These are phyloP conservation scores for Seiridium cupressi DNA, from an alignment of 2,329 filamentous ascomycete genomes.

Conservation along the genomic window DNA sequence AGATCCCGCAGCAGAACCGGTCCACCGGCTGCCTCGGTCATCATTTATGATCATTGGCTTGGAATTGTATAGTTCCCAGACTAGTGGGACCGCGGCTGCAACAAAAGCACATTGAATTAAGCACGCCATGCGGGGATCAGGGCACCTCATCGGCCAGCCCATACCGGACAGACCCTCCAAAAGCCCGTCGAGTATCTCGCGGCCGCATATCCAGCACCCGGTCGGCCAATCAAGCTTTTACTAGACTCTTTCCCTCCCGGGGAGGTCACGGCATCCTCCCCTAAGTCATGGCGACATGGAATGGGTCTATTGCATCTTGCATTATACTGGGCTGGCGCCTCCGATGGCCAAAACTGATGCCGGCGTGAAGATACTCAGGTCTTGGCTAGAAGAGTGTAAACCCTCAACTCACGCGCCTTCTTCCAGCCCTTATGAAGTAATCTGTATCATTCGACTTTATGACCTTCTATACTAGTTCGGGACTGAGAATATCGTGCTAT, in stretches of 20 bases:
- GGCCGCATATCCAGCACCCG: neutral
- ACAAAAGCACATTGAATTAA: neutral
- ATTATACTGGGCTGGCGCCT: too few relatives aligned
- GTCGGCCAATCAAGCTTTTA: neutral
- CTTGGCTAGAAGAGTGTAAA: too few relatives aligned
- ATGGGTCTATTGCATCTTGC: neutral
- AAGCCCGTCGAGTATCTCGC: neutral
- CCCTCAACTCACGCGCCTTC: too few relatives aligned
- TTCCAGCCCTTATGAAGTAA: too few relatives aligned
- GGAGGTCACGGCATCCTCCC: neutral
- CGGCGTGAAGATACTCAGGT: too few relatives aligned
- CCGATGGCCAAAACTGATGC: too few relatives aligned
- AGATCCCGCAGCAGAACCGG: neutral
- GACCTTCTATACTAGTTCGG: too few relatives aligned
- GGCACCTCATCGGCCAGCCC: conserved; percentile 4
- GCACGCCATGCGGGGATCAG: conserved; percentile 7
- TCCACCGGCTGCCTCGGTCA: neutral
- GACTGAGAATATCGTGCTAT: neutral
- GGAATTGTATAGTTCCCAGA: neutral
- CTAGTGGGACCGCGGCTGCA: neutral
- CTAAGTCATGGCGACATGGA: neutral
- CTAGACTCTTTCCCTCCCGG: neutral
- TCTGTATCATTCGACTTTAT: too few relatives aligned
- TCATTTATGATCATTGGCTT: neutral
- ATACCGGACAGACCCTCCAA: neutral